Evolutionary conservation across 2,329 filamentous ascomycete species (phyloP), one percentile per base, ranked within the genome.

Genomic region (Pyricularia sp.): DNA sequence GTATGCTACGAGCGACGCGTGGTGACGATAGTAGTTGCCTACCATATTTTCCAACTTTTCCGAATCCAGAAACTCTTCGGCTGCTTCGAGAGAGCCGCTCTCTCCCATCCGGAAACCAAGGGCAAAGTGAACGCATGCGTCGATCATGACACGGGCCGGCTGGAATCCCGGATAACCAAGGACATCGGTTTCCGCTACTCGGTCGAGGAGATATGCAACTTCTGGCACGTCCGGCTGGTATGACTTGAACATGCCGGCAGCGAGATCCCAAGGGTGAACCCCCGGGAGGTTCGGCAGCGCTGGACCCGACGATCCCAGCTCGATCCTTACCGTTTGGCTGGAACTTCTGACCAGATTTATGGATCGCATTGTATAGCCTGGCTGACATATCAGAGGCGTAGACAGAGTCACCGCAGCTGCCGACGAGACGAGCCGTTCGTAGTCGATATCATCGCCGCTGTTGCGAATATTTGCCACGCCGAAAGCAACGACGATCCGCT

Each of bases 11-110:
- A 81, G 68, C 2, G 77, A 77, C 0, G 77, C 73, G 64, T 77
- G 79, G 67, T 79, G 78, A 17, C 73, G 70, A 67, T 74, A 81
- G 64, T 79, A 80, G 14, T 73, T 73, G 10, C 73, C 70, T 1
- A 73, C 72, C 9, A 81, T 70, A 3, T 69, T 65, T 14, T 72
- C 69, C 28, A 81, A 68, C 3, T 71, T 73, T 5, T 67, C 67
- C 0, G 71, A 42, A 2, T 77, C 72, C 4, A 76, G 66, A 1
- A 79, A 71, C 3, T 71, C 71, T 1, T 72, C 73, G 1, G 77
- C 68, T 14, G 72, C 65, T 0, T 74, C 73, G 0, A 72, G 42
- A 0, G 50, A 65, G 1, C 64, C 72, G 7, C 71, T 70, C 10
- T 74, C 71, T 26, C 72, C 73, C 66, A 71, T 71, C 14, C 73